A percentile compares a stretch with the other conserved stretches of the same genome.
Conservation (phyloP, 2,329 filamentous ascomycete genomes). For the Remersonia thermophila region DNA sequence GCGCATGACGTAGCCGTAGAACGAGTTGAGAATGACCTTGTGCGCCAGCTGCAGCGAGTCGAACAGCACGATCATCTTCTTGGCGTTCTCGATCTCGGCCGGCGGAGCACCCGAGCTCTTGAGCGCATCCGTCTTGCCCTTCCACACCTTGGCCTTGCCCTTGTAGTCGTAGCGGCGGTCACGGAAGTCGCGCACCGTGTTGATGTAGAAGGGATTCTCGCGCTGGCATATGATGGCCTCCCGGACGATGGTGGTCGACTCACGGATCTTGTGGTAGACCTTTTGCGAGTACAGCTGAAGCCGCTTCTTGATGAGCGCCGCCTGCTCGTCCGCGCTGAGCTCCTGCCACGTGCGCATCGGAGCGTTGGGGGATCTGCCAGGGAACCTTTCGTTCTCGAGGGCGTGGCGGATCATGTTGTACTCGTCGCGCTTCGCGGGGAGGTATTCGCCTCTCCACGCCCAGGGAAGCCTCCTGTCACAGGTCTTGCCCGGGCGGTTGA, state of each 20-base stretch:
- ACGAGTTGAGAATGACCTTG: slow-evolving; percentile 98
- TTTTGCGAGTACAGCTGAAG: slow-evolving; percentile 92
- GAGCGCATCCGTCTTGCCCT: slow-evolving; percentile 81
- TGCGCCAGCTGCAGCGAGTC: slow-evolving; percentile 94
- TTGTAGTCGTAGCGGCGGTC: slow-evolving; percentile 98
- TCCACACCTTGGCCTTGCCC: slow-evolving; percentile 96
- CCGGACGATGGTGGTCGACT: slow-evolving; percentile 79
- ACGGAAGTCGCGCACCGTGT: slow-evolving; percentile 91
- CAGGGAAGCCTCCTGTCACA: slow-evolving; percentile 91
- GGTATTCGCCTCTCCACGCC: slow-evolving; percentile 95
- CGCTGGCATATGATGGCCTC: slow-evolving; percentile 97
- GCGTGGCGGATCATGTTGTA: slow-evolving; percentile 98
- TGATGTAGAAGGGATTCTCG: slow-evolving; percentile 96
- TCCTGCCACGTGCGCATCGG: slow-evolving; percentile 69
- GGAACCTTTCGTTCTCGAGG: slow-evolving; percentile 84
- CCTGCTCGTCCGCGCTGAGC: slow-evolving; percentile 69
- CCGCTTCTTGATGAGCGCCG: slow-evolving; percentile 67
- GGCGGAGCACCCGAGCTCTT: slow-evolving; percentile 68
- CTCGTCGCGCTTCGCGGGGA: slow-evolving; percentile 91
- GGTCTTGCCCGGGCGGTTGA: slow-evolving; percentile 93
- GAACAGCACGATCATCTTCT: slow-evolving; percentile 96
- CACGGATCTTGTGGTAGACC: slow-evolving; percentile 98
- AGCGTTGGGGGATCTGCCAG: slow-evolving; percentile 60
- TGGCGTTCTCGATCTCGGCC: slow-evolving; percentile 77
- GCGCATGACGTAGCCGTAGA: slow-evolving; percentile 98